These are phyloP conservation scores for Trifolium subterraneum DNA, from an alignment of 306 rosid species.

Conservation along the genomic window DNA sequence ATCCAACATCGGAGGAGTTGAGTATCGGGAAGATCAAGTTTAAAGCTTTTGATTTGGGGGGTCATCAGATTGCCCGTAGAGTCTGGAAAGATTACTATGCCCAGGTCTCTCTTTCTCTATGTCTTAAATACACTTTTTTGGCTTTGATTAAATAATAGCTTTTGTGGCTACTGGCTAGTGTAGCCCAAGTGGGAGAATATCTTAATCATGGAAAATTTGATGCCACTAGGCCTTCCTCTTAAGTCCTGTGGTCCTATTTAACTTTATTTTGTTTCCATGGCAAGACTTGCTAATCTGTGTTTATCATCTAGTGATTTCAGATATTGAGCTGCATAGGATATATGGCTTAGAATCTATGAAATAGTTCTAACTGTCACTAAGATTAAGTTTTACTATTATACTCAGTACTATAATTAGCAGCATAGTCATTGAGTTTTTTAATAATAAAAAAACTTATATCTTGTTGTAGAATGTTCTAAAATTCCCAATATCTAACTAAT, in stretches of 20 bases:
- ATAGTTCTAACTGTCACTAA: conserved; percentile 9
- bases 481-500: background rate
- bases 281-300: conserved; percentile 10
- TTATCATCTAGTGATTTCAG: background rate
- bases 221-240: background rate
- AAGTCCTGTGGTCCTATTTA: background rate
- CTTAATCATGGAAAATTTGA: conserved; percentile 12
- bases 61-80: conserved; percentile 88
- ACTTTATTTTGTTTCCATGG: background rate
- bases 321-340: conserved; percentile 4
- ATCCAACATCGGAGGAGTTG: conserved; percentile 91
- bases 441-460: background rate
- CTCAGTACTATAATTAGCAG: conserved; percentile 1
- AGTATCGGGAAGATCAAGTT: conserved; percentile 95
- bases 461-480: conserved; percentile 11
- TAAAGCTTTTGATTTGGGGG: conserved; percentile 89
- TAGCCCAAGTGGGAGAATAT: background rate
- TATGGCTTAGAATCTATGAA: conserved; percentile 1
- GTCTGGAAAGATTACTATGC: conserved; percentile 98
- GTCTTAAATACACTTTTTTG: no score
- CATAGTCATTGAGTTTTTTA: background rate
- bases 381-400: conserved; percentile 4
- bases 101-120: conserved; percentile 51
- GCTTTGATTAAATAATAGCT: no score
- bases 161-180: no score